phyloP scores from a whole-genome alignment of 768 basidiomycete species.

The Pleurotus cornucopiae region DNA sequence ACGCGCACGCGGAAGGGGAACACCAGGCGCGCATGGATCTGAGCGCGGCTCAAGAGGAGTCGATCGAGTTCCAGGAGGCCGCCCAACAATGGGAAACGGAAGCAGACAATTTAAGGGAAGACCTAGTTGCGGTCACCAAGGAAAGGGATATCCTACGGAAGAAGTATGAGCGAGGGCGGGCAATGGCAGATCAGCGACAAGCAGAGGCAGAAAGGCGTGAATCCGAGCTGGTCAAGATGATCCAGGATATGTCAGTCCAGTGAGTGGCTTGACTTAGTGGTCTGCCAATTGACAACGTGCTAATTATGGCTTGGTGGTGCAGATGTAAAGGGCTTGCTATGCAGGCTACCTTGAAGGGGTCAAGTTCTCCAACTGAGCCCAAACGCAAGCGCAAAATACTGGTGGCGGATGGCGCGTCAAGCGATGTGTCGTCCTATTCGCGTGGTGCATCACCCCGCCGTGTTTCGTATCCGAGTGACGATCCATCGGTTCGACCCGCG shows the following conservation, averaged over 20 bases:
- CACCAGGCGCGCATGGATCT: slow-evolving; percentile 19
- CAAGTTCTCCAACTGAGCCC: not conserved
- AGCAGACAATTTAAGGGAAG: not conserved
- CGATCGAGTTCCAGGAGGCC: not conserved
- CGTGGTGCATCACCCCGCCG: too few relatives aligned
- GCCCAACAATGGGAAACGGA: not conserved
- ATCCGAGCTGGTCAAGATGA: not conserved
- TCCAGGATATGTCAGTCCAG: not conserved
- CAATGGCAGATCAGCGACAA: not conserved
- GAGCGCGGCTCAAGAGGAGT: not conserved
- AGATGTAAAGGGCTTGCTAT: not conserved
- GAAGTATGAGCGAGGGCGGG: not conserved
- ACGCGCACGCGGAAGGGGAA: slow-evolving; percentile 26
- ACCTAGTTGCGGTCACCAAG: not conserved
- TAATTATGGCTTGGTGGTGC: not conserved
- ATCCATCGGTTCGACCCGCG: not conserved
- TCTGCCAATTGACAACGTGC: not conserved
- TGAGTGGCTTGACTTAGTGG: not conserved
- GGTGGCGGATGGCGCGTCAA: too few relatives aligned
- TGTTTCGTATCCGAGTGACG: too few relatives aligned
- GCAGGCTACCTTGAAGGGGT: not conserved
- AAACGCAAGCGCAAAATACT: not conserved
- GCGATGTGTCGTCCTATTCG: too few relatives aligned
- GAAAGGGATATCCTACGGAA: not conserved
- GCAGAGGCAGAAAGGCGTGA: not conserved